Conservation (phyloP, 2,329 filamentous ascomycete genomes). For the Diatrype stigma region DNA sequence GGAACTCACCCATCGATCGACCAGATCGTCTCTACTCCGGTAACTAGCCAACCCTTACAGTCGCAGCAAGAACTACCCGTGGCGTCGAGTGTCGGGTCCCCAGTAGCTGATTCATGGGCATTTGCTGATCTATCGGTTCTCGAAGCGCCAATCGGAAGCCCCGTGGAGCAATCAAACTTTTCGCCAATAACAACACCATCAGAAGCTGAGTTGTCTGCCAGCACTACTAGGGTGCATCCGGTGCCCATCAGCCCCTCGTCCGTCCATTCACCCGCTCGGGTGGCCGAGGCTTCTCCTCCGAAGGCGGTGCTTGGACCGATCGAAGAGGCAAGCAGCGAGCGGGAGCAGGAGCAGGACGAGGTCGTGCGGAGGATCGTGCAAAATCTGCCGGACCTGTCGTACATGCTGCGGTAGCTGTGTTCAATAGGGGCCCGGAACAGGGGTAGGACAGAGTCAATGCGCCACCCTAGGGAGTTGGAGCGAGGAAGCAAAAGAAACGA, state of each 20-base stretch:
- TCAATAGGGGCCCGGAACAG: no score
- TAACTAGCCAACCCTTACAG: background rate
- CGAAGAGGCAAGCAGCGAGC: conserved; percentile 5
- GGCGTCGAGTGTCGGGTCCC: background rate
- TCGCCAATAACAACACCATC: background rate
- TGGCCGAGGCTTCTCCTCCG: background rate
- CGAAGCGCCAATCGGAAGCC: conserved; percentile 2
- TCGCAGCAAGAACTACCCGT: background rate
- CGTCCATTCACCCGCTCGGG: background rate
- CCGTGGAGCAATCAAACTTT: background rate
- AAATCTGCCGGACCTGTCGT: conserved; percentile 40
- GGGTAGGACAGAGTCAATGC: no score
- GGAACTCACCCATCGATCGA: conserved; percentile 4
- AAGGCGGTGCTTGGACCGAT: conserved; percentile 12
- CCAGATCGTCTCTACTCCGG: conserved; percentile 1
- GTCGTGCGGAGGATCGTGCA: conserved; percentile 31
- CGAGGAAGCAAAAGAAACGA: no score
- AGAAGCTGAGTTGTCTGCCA: background rate
- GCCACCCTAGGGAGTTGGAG: no score
- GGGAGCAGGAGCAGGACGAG: conserved; percentile 25
- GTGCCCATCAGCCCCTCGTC: background rate
- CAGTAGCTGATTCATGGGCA: conserved; percentile 4
- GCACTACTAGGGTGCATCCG: background rate
- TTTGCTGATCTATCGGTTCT: conserved; percentile 9
- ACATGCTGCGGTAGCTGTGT: conserved; percentile 37